Evolutionary conservation across 441 rosid genomes (phyloP).

Genomic region (Euphorbia schlechtendalii): DNA sequence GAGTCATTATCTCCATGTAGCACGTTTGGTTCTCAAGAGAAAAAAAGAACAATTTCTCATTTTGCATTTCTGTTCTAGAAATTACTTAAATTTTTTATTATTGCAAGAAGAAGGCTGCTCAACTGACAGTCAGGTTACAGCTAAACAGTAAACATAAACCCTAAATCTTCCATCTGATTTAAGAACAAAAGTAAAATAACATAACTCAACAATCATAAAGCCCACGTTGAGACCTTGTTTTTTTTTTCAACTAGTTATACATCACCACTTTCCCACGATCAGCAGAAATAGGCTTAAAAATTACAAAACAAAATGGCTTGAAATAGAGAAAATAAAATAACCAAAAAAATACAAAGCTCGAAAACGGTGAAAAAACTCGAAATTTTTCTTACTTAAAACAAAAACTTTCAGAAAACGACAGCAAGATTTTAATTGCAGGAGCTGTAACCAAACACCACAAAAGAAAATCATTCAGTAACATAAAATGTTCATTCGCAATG

Average conservation of each 20-base stretch:
- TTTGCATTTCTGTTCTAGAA: background rate
- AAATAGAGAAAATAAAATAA: background rate
- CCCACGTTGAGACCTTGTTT: slow-evolving; percentile 43
- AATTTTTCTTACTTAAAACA: background rate
- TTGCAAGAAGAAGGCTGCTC: slow-evolving; percentile 75
- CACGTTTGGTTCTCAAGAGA: slow-evolving; percentile 40
- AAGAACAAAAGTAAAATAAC: background rate
- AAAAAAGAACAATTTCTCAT: slow-evolving; percentile 13
- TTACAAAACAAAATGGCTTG: slow-evolving; percentile 5
- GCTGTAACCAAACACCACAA: background rate
- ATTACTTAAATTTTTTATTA: background rate
- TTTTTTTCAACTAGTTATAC: slow-evolving; percentile 25
- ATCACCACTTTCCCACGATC: slow-evolving; percentile 8
- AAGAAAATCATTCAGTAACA: background rate
- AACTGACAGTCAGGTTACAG: slow-evolving; percentile 91
- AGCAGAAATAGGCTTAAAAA: background rate
- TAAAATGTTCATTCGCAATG: background rate
- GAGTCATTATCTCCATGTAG: slow-evolving; percentile 52
- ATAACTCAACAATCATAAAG: slow-evolving; percentile 31
- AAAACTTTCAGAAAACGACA: background rate
- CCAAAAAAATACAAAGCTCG: background rate
- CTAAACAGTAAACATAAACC: slow-evolving; percentile 62
- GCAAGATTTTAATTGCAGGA: too few species aligned
- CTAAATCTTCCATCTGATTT: slow-evolving; percentile 32
- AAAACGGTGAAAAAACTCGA: background rate